Evolutionary conservation across 192 early-diverging fungal species (phyloP), one percentile per base, ranked within the genome.

Genomic region (Rhizoclosmatium globosum): DNA sequence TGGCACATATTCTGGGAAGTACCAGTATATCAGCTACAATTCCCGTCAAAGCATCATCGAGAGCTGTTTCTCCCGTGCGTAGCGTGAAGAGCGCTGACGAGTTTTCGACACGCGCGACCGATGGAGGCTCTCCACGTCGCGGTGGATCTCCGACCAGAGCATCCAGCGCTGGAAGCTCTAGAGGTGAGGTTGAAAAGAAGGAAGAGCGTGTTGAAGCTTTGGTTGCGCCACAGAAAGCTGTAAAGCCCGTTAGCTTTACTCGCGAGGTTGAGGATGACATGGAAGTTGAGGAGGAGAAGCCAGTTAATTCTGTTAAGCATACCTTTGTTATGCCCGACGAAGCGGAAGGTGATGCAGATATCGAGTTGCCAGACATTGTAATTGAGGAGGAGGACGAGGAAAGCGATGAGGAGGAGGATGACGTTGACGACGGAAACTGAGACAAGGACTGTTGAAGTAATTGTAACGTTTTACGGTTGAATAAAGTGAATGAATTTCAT

Each of bases 331-430:
- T 39, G 60, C 50, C 50, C 15, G 47, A 38, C 56, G 69, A 71
- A 41, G 69, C 47, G 6, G 46, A 57, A 23, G n/a, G 17, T 15
- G 64, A 65, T 65, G 64, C 13, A 23, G 69, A 71, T 31, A 68
- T 68, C 4, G 66, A 17, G 19, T 38, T 71, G 31, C 69, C 69
- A 53, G 69, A 71, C 4, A 71, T 71, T 56, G 46, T 71, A 0
- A 11, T 71, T 38, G 69, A 71, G 38, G 69, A 71, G 9, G 69
- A 71, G 4, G 50, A 71, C 4, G 69, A 71, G 13, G 69, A 71
- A n/a, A 48, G 56, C 3, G 69, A 71, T 4, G 69, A 48, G 11
- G 69, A 71, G 11, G 69, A 71, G 38, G 69, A 71, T 4, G 53
- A 71, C 13, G 67, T 45, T 6, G 67, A 68, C 31, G 31, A 31